Evolutionary conservation across 331 rosid genomes (phyloP), one percentile per base, ranked within the genome.

Genomic region (Malus hybrid): DNA sequence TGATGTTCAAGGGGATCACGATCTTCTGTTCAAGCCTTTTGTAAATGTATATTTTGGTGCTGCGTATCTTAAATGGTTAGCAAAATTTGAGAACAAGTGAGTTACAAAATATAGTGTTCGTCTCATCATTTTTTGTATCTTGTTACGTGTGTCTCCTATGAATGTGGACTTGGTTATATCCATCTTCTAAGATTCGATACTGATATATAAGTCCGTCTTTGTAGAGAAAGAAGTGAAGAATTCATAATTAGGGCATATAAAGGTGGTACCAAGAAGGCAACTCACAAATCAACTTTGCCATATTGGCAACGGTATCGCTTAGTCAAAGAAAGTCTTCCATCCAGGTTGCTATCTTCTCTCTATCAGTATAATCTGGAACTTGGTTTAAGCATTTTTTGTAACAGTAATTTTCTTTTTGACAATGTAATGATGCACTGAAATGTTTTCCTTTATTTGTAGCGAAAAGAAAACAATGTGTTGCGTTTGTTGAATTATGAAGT

Each of bases 171-270:
- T 52, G 36, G 52, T 53, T 8, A 10, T 2, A 50, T 72, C 75
- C 66, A 66, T 36, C 39, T 58, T 32, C 66, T 18, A 20, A 24
- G 55, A 56, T 75, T 26, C 66, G 70, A 73, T 77, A 61, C 46
- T 83, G 34, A 74, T 71, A 19, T 42, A 42, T 42, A n/a, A 56
- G 75, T 52, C 34, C 68, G 29, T 20, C 39, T 62, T 70, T 70
- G 73, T 88, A 93, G 98, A 78, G 82, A 82, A 84, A 93, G 93
- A 89, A 87, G 67, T 79, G 98, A 93, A 79, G 98, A 93, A 81
- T 93, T 84, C 80, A 83, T 91, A 22, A 81, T 89, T 36, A 89
- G 97, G 79, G 93, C 96, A 63, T 93, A 91, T 72, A 93, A 77
- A 83, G 91, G 94, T n/a, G 96, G 98, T 65, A 78, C 89, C 15